phyloP scores from a whole-genome alignment of 73 alveolate species.

The Paramecium bursaria region DNA sequence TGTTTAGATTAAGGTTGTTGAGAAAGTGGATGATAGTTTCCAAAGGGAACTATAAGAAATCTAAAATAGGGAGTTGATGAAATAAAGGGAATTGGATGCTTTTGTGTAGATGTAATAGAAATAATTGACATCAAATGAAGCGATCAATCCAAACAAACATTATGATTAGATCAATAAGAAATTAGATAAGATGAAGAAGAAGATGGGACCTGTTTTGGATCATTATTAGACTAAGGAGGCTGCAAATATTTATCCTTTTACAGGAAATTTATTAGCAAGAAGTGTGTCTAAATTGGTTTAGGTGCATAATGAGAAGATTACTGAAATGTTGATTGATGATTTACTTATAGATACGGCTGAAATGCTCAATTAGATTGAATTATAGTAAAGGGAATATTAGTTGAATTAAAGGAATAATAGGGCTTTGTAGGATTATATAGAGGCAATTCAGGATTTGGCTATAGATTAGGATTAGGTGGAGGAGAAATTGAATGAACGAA shows the following conservation, averaged over 20 bases:
- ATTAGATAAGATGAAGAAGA: constrained; percentile 20
- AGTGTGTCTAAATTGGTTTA: constrained; percentile 4
- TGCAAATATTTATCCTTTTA: constrained; percentile 47
- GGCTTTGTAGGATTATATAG: constrained; percentile 55
- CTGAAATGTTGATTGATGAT: constrained; percentile 37
- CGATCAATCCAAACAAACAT: constrained; percentile 44
- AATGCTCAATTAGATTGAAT: neutral
- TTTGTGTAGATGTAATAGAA: constrained; percentile 13
- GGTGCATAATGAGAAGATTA: constrained; percentile 15
- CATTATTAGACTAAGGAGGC: neutral
- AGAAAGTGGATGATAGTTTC: constrained; percentile 34
- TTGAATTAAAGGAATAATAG: neutral
- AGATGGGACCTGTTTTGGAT: constrained; percentile 26
- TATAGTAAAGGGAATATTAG: neutral
- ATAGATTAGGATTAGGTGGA: constrained; percentile 46
- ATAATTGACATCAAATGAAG: neutral
- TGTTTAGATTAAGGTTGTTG: too few species aligned
- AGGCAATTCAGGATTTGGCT: constrained; percentile 31
- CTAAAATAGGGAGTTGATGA: constrained; percentile 27
- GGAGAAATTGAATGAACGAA: constrained; percentile 8
- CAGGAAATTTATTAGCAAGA: constrained; percentile 55
- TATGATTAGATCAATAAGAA: constrained; percentile 38
- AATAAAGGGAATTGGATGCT: constrained; percentile 43
- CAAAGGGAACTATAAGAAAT: constrained; percentile 32
- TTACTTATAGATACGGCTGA: constrained; percentile 16